phyloP scores from a whole-genome alignment of 345 rosid genomes.

The Abelmoschus esculentus region DNA sequence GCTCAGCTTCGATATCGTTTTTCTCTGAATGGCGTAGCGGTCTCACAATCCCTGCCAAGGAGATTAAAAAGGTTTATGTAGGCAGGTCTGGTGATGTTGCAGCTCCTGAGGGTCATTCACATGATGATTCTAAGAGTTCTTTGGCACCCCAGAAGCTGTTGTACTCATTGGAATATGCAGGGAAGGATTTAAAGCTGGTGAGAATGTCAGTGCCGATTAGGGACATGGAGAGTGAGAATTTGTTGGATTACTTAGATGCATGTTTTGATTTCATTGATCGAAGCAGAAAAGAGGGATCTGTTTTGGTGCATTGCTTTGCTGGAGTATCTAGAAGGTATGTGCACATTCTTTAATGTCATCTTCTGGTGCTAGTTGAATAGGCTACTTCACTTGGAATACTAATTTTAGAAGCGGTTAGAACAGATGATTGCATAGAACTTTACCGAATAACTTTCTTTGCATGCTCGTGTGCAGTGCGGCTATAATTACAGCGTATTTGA shows the following conservation, averaged over 20 bases:
- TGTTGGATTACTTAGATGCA: slow-evolving; percentile 59
- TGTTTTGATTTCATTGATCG: slow-evolving; percentile 59
- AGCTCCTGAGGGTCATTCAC: slow-evolving; percentile 18
- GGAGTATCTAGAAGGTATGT: slow-evolving; percentile 83
- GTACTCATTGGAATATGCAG: slow-evolving; percentile 57
- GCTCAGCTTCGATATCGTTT: slow-evolving; percentile 33
- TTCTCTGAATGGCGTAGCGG: slow-evolving; percentile 62
- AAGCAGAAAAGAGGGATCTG: slow-evolving; percentile 59
- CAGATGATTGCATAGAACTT: not conserved
- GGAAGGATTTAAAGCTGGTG: slow-evolving; percentile 59
- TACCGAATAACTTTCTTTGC: slow-evolving; percentile 13
- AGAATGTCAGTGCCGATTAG: slow-evolving; percentile 70
- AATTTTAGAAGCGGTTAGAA: not conserved
- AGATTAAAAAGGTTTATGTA: slow-evolving; percentile 52
- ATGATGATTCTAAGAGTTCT: slow-evolving; percentile 37
- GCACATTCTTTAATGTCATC: not conserved
- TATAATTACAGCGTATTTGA: slow-evolving; percentile 70
- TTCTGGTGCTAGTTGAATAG: not conserved
- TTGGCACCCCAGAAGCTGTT: slow-evolving; percentile 47
- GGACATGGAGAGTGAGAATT: slow-evolving; percentile 58
- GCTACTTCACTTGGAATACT: not conserved
- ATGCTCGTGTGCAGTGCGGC: slow-evolving; percentile 65
- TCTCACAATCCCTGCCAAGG: slow-evolving; percentile 45
- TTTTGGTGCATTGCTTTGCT: slow-evolving; percentile 87
- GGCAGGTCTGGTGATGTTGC: slow-evolving; percentile 25